Percentiles rank a stretch among this genome's conserved stretches.
Conservation (phyloP, 164 flowering plant genomes). For the Vitis rotundifolia region DNA sequence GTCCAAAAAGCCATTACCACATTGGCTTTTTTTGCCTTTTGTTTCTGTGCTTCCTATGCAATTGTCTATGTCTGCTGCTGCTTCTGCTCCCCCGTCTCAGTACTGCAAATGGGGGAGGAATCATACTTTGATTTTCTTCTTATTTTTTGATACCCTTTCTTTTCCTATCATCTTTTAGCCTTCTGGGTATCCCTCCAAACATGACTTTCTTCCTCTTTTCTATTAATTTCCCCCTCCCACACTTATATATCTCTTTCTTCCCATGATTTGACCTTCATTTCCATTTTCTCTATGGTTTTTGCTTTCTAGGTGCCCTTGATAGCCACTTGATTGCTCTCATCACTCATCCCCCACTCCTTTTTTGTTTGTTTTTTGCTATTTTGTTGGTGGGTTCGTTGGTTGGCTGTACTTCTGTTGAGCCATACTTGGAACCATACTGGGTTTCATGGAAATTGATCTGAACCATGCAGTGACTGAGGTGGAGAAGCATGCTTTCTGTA, state of each 20-base stretch:
- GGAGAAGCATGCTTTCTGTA: slow-evolving; percentile 43
- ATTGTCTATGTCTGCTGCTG: slow-evolving; percentile 61
- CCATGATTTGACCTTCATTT: slow-evolving; percentile 32
- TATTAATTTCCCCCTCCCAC: slow-evolving; percentile 7
- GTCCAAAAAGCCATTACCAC: slow-evolving; percentile 38
- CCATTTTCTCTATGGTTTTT: slow-evolving; percentile 19
- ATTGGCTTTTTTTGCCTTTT: slow-evolving; percentile 54
- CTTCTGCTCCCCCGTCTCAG: slow-evolving; percentile 55
- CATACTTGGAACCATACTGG: slow-evolving; percentile 11
- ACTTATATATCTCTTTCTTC: slow-evolving; percentile 18
- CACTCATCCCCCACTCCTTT: not conserved
- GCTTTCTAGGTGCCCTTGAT: slow-evolving; percentile 19
- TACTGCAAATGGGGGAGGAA: slow-evolving; percentile 66
- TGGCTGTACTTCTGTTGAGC: slow-evolving; percentile 13
- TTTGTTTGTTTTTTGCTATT: slow-evolving; percentile 8
- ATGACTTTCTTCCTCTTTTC: slow-evolving; percentile 28
- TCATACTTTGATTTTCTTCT: slow-evolving; percentile 64
- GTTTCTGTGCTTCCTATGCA: slow-evolving; percentile 42
- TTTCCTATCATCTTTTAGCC: slow-evolving; percentile 17
- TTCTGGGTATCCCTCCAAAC: slow-evolving; percentile 17
- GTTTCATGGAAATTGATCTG: slow-evolving; percentile 92
- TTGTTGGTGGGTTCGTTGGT: slow-evolving; percentile 10
- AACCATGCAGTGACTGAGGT: slow-evolving; percentile 62
- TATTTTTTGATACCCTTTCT: slow-evolving; percentile 50
- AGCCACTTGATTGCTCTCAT: slow-evolving; percentile 9